Evolutionary conservation across 2,329 filamentous ascomycete genomes (phyloP).

Genomic region (Monosporascus sp.): DNA sequence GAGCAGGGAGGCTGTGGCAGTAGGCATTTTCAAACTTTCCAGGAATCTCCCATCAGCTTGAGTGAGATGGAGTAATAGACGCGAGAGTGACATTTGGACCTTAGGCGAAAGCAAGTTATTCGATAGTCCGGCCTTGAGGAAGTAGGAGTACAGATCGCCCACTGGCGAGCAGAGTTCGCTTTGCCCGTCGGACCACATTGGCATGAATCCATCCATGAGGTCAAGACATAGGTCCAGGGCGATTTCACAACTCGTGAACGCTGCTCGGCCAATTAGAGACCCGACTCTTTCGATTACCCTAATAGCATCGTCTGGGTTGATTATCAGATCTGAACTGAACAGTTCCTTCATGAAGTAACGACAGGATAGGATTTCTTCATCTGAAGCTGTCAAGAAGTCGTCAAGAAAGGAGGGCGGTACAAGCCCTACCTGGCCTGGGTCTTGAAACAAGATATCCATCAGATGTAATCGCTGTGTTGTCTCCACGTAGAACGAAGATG

Average conservation of each 20-base stretch:
- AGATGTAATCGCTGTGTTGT: constrained; percentile 42
- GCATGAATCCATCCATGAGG: constrained; percentile 58
- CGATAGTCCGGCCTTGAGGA: constrained; percentile 61
- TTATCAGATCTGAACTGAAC: constrained; percentile 48
- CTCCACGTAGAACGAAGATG: constrained; percentile 43
- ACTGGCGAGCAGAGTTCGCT: constrained; percentile 60
- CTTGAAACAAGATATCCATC: constrained; percentile 36
- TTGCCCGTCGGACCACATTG: constrained; percentile 56
- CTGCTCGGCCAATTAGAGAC: constrained; percentile 47
- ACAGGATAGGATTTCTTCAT: constrained; percentile 51
- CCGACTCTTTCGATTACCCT: constrained; percentile 47
- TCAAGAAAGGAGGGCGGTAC: constrained; percentile 48
- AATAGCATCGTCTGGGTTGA: constrained; percentile 41
- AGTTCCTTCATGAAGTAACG: constrained; percentile 46
- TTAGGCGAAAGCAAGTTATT: constrained; percentile 65
- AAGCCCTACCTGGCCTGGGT: constrained; percentile 40
- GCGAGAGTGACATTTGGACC: constrained; percentile 61
- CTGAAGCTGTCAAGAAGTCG: constrained; percentile 41
- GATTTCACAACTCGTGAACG: constrained; percentile 69
- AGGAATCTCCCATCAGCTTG: constrained; percentile 64
- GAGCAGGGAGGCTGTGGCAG: constrained; percentile 66
- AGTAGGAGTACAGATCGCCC: constrained; percentile 73
- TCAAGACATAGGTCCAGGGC: constrained; percentile 64
- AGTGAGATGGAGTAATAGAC: constrained; percentile 66
- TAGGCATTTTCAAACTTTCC: constrained; percentile 50